Evolutionary conservation across 257 asterid species (phyloP), one percentile per base, ranked within the genome.

Genomic region (Nicotiana sylvestris): DNA sequence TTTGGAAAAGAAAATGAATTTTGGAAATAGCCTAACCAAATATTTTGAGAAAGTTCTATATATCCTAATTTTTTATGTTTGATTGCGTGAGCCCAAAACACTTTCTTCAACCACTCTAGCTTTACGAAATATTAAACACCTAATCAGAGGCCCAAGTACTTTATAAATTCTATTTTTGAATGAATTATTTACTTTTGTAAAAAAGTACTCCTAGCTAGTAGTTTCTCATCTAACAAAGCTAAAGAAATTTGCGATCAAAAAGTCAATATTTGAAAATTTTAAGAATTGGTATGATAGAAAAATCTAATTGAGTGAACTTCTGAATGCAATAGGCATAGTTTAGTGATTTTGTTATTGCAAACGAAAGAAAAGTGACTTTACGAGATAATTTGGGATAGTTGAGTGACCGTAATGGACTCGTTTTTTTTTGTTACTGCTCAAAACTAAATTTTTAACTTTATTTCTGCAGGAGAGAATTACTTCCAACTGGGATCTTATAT

Each of bases 381-480:
- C 21, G 21, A 21, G 21, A 21, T 21, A 21, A 21, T 21, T 21
- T 21, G 21, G 21, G 21, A 21, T 21, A 21, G 21, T 21, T 21
- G 21, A 21, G 21, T 21, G 21, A 21, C 21, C 21, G 21, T 21
- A 21, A 21, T 21, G 21, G 21, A 21, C 21, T 21, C 21, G 21
- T 21, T 68, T 67, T 18, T 0, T 10, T 11, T 43, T 18, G 5
- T 72, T 46, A 46, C 39, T 25, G 21, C 21, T 21, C 21, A 21
- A 46, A 37, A 1, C 6, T n/a, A n/a, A 5, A 2, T 58, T 6
- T 1, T 27, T 60, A 2, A 18, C 25, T 37, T 68, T 69, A 12
- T 72, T 43, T 57, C 67, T 25, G 18, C 35, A 83, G 86, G 86
- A 83, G 86, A 76, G 86, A 83, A 80, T 25, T 83, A 43, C 67